A percentile compares a stretch with the other conserved stretches of the same genome.
Conservation (phyloP, 768 basidiomycete genomes). For the Boletus patriciae region DNA sequence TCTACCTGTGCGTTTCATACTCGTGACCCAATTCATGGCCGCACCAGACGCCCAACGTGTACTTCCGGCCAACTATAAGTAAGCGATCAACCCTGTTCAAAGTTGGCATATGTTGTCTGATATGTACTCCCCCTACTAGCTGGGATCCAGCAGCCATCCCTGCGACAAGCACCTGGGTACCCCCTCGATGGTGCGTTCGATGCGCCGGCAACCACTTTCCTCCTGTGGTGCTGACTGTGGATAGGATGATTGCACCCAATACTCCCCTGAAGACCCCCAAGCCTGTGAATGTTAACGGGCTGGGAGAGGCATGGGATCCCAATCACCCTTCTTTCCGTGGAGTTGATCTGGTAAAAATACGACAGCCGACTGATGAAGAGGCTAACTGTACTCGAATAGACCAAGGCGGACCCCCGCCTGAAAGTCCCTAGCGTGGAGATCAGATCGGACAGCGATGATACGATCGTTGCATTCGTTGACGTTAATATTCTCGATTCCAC, state of each 20-base stretch:
- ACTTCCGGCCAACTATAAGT: conserved; percentile 18
- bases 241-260: conserved; percentile 24
- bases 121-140: neutral
- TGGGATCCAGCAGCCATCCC: conserved; percentile 28
- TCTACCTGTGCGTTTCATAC: neutral
- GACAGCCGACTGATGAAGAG: neutral
- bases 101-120: neutral
- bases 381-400: conserved; percentile 5
- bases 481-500: conserved; percentile 40
- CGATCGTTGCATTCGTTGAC: conserved; percentile 25
- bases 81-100: neutral
- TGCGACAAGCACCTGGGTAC: conserved; percentile 26
- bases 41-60: conserved; percentile 21
- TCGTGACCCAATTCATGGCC: conserved; percentile 17
- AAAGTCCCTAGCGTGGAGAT: conserved; percentile 29
- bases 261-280: neutral
- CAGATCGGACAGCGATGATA: conserved; percentile 19
- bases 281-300: conserved; percentile 13
- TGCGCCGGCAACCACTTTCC: fast-evolving
- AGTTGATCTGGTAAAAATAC: conserved; percentile 20
- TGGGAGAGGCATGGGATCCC: conserved; percentile 28
- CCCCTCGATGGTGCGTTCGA: conserved; percentile 24
- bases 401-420: conserved; percentile 21
- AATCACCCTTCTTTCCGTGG: conserved; percentile 23
- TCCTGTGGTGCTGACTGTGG: neutral